Conservation (phyloP, 2,329 filamentous ascomycete genomes). For the Metarhizium guizhouense region DNA sequence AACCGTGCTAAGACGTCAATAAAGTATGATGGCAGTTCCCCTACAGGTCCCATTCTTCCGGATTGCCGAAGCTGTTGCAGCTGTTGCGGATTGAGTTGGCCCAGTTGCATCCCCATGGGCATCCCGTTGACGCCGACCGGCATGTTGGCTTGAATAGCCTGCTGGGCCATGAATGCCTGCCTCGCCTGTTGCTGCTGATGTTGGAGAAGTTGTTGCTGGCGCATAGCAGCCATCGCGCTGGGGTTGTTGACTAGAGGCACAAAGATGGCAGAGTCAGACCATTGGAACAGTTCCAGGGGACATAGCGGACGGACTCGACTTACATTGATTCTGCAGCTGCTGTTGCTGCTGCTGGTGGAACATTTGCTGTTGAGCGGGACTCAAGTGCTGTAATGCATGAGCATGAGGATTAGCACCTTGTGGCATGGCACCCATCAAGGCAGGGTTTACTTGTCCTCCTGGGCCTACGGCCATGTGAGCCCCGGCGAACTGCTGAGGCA, state of each 20-base stretch:
- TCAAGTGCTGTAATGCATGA: constrained; percentile 65
- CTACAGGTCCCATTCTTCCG: constrained; percentile 32
- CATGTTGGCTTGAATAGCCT: constrained; percentile 45
- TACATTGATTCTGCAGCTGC: constrained; percentile 26
- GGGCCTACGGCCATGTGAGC: constrained; percentile 62
- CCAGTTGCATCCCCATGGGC: constrained; percentile 43
- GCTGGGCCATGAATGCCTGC: constrained; percentile 46
- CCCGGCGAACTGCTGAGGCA: constrained; percentile 57
- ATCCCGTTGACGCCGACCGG: constrained; percentile 32
- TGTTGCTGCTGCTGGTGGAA: constrained; percentile 44
- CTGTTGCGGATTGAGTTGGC: constrained; percentile 41
- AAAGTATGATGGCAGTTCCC: constrained; percentile 8
- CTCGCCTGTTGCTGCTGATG: constrained; percentile 44
- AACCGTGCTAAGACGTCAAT: not conserved
- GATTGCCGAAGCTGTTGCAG: constrained; percentile 38
- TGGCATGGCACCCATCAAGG: constrained; percentile 70
- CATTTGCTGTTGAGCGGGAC: constrained; percentile 49
- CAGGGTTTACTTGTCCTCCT: constrained; percentile 62
- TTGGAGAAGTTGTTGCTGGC: constrained; percentile 49
- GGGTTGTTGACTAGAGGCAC: constrained; percentile 25
- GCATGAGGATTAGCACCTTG: constrained; percentile 56
- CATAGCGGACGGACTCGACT: constrained; percentile 2
- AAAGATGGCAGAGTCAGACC: constrained; percentile 7
- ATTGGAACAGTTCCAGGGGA: not conserved
- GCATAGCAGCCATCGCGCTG: constrained; percentile 30